Base-by-base conservation (phyloP, 176 grass and related monocot genomes). In the Ananas comosus region DNA sequence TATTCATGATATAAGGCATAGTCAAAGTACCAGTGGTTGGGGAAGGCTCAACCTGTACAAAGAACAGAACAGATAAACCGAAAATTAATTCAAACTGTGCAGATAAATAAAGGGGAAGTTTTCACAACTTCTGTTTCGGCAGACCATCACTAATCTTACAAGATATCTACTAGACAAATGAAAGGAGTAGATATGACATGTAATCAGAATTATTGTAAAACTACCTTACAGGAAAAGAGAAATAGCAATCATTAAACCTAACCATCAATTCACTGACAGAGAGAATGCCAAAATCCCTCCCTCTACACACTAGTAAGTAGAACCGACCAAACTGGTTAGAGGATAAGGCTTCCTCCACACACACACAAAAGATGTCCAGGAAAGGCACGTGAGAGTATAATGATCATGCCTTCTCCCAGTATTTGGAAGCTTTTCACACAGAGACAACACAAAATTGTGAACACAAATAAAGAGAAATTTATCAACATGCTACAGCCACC, bases 21-120 rank as follows among this genome's bases (percentile, higher is more conserved):
- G 76, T 84, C 57, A 97, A 74, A 63, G 90, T 88, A 78, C 95
- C 95, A 78, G 95, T 99, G 19, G 95, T 99, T 9, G 95, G 95
- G 66, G 95, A 99, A n/a, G 90, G 95, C 67, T 99, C 95, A 81
- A 86, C 90, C 95, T 99, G 80, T 74, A 88, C 49, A 79, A 27
- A 51, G 82, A 83, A 25, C 18, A 52, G 51, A 63, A 72, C 19
- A 6, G 67, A 24, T 74, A 9, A 10, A 21, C 17, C 0, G 33
- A 42, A 42, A 42, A 42, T 42, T 42, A 42, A 42, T 42, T 42
- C 33, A 42, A 42, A 42, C 33, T 42, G 33, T 42, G 33, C 33
- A 42, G 33, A 42, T 42, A 42, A 42, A 42, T 42, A 42, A 42
- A 42, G 33, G 4, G 33, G 33, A 42, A 42, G 33, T 42, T 8